Percentiles rank a stretch among this genome's conserved stretches.
Conservation (phyloP, 164 flowering plant species). For the Buxus sempervirens region DNA sequence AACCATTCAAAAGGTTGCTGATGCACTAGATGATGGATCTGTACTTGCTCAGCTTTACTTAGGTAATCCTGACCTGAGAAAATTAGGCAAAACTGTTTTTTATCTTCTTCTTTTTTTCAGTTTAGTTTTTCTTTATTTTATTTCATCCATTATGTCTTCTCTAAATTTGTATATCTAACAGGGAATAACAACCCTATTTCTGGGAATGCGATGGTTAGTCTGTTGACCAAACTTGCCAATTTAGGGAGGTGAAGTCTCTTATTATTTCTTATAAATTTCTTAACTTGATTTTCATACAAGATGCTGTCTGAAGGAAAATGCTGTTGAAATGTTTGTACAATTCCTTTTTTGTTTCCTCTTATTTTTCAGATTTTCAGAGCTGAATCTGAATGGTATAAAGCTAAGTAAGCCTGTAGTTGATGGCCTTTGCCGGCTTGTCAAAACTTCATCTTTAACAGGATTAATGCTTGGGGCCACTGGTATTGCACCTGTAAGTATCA, state of each 20-base stretch:
- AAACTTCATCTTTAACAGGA: slow-evolving; percentile 53
- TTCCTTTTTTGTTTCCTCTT: background rate
- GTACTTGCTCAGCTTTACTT: slow-evolving; percentile 63
- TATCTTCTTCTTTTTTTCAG: background rate
- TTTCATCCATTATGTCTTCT: background rate
- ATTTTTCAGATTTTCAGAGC: slow-evolving; percentile 64
- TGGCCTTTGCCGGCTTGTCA: slow-evolving; percentile 65
- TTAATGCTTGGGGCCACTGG: slow-evolving; percentile 66
- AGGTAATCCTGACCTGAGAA: slow-evolving; percentile 41
- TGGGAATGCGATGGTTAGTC: slow-evolving; percentile 48
- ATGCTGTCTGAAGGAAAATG: background rate
- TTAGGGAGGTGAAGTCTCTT: slow-evolving; percentile 48
- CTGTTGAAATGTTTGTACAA: background rate
- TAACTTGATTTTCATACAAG: background rate
- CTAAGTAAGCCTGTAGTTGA: slow-evolving; percentile 61
- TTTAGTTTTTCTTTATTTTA: too few relatives aligned
- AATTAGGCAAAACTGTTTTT: background rate
- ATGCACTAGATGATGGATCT: slow-evolving; percentile 59
- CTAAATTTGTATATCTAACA: slow-evolving; percentile 24
- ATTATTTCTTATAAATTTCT: background rate
- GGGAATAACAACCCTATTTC: slow-evolving; percentile 75
- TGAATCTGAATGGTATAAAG: slow-evolving; percentile 69
- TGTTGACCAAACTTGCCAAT: slow-evolving; percentile 62
- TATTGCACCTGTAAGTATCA: slow-evolving; percentile 68
- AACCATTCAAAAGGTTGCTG: slow-evolving; percentile 86